phyloP scores from a whole-genome alignment of 2,329 filamentous ascomycete genomes.

The Hymenoscyphus infarciens region DNA sequence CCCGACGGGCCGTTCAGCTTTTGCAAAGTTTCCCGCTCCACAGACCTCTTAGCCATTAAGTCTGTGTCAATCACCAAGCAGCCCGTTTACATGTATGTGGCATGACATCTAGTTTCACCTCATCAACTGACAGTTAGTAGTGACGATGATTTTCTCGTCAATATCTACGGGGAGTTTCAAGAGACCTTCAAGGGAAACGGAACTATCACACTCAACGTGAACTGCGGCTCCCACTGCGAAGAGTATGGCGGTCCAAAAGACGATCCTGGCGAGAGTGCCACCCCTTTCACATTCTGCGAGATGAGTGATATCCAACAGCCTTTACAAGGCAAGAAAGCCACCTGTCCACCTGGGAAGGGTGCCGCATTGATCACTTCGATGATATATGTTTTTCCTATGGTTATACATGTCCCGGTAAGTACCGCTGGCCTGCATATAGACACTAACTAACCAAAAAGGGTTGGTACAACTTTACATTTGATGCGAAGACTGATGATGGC shows the following conservation, averaged over 20 bases:
- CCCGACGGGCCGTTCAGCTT: slow-evolving; percentile 5
- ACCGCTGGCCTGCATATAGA: neutral
- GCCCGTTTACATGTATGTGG: slow-evolving; percentile 5
- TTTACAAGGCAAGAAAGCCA: slow-evolving; percentile 4
- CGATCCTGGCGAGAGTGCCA: slow-evolving; percentile 6
- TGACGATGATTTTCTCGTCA: neutral
- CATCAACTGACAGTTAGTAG: neutral
- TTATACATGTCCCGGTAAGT: slow-evolving; percentile 2
- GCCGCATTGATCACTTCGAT: neutral
- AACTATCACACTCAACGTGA: slow-evolving; percentile 3
- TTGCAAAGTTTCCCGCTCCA: slow-evolving; percentile 5
- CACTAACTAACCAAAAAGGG: slow-evolving; percentile 1
- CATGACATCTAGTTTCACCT: neutral
- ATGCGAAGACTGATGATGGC: slow-evolving; percentile 9
- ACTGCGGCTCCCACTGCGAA: slow-evolving; percentile 5
- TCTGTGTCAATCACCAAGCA: slow-evolving; percentile 2
- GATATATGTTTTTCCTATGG: slow-evolving; percentile 6
- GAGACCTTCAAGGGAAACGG: neutral
- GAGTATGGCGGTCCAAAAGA: neutral
- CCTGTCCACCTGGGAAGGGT: slow-evolving; percentile 10
- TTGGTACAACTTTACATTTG: slow-evolving; percentile 7
- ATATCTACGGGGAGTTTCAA: neutral
- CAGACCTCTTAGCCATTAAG: slow-evolving; percentile 1
- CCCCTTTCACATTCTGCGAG: slow-evolving; percentile 6
- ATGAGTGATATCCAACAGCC: slow-evolving; percentile 10